Evolutionary conservation across 2,329 filamentous ascomycete genomes (phyloP), one percentile per base, ranked within the genome.

Genomic region (Fusarium bactridioides): DNA sequence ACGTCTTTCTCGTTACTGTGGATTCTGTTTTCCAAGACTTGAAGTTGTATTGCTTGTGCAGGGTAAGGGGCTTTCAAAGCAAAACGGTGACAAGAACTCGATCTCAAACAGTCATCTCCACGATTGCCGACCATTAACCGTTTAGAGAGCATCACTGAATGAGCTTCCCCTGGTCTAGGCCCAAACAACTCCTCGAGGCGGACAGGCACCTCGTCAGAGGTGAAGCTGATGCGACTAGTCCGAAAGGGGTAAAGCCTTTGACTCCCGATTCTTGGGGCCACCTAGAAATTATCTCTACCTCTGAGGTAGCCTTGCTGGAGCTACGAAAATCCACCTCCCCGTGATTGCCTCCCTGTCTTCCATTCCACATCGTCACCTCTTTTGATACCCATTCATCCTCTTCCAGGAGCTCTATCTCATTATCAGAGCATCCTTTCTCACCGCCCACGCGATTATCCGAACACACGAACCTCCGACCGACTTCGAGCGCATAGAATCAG

Each of bases 271-370:
- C 67, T 77, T 78, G 76, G 76, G 74, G 75, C 76, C 75, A 77
- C 74, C 74, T 76, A 75, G 76, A 80, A 80, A 79, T 79, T 78
- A 79, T 80, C 78, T 77, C 77, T 78, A 77, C 75, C 73, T 71
- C 69, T 72, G 54, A 63, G 67, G 68, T 77, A 78, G 76, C 70
- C 73, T 76, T 76, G 75, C 69, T 74, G 60, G 72, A 80, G 79
- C 77, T 79, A 73, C 70, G 78, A 79, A 79, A 79, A 78, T 72
- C 77, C 78, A 77, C 75, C 72, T 73, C 73, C 68, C 77, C 74
- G 76, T 76, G 74, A 76, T 74, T 75, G 76, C 63, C 77, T 69
- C 74, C 76, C 71, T 70, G 71, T 74, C 73, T 74, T 78, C 71
- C 72, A 73, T 70, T 77, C 64, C 69, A 64, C 74, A 72, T 77